Conservation (phyloP, 176 grass and related monocot genomes). For the Ananas comosus region DNA sequence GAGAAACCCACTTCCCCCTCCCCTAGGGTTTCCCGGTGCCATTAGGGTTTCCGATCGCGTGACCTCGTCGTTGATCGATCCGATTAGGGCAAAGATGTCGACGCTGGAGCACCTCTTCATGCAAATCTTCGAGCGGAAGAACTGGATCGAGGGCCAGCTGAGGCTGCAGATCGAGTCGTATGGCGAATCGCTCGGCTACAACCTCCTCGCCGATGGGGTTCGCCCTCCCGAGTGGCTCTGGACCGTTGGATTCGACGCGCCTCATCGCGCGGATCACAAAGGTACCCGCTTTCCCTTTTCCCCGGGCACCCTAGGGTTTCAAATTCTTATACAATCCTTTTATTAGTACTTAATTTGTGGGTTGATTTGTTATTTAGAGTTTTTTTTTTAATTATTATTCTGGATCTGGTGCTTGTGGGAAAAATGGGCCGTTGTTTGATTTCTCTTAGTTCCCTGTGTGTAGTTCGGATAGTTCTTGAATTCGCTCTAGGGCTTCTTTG, state of each 20-base stretch:
- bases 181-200: slow-evolving; percentile 46
- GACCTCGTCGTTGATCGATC: slow-evolving; percentile 16
- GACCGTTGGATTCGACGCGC: slow-evolving; percentile 4
- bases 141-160: slow-evolving; percentile 39
- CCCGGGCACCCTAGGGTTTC: not conserved
- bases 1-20: slow-evolving; percentile 11
- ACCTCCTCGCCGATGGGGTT: slow-evolving; percentile 42
- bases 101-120: slow-evolving; percentile 84
- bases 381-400: not conserved
- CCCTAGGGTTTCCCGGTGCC: not conserved
- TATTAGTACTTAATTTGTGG: not conserved
- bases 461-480: not conserved
- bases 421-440: not conserved
- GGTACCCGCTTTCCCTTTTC: slow-evolving; percentile 12
- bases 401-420: not conserved
- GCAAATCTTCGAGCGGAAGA: slow-evolving; percentile 61
- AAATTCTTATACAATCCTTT: not conserved
- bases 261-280: slow-evolving; percentile 9
- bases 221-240: slow-evolving; percentile 53
- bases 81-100: slow-evolving; percentile 8
- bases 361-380: not conserved
- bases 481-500: not conserved
- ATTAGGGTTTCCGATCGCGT: slow-evolving; percentile 16
- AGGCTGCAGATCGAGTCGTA: slow-evolving; percentile 56
- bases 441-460: not conserved